Evolutionary conservation across 192 early-diverging fungal genomes (phyloP), one percentile per base, ranked within the genome.

Genomic region (Pilaira anomala): DNA sequence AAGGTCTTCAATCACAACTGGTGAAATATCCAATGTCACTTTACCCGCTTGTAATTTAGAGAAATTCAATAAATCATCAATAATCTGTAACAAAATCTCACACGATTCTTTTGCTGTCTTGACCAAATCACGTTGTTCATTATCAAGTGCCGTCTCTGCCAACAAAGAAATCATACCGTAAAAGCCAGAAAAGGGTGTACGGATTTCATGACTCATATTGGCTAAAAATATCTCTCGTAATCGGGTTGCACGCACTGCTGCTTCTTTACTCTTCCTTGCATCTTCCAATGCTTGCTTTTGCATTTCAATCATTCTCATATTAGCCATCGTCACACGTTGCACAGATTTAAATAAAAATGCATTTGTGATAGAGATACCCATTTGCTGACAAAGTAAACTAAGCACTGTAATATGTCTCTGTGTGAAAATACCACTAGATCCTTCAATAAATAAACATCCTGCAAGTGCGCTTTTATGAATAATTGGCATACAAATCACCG

Each of bases 311-410:
- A 72, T 72, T 36, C 65, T 67, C 26, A 18, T 8, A 44, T 69
- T 69, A 11, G 68, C 54, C 62, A 63, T 69, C n/a, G 68, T 69
- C 8, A 69, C 68, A 41, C 62, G 67, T 18, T 76, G 69, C 1
- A 80, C 75, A 0, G 78, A 80, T 30, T 76, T 75, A 52, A 78
- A 80, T 22, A 80, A 52, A 21, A 80, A 55, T 9, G 79, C 79
- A 46, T 80, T 80, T 4, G 76, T 78, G 24, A 80, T 76, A 8
- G 79, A 80, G 45, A 80, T 80, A 13, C 79, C 79, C 60, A 80
- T 60, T 45, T 80, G 79, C 29, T 80, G 79, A 30, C 77, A 77
- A 33, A 80, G 28, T 7, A 80, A 46, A 19, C 73, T 80, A 70
- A 80, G 65, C 12, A 80, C 79, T 39, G 72, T 62, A 54, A 80